Percentiles rank a stretch among this genome's conserved stretches.
These are phyloP conservation scores for Albatrellus sp. DNA, from an alignment of 1,284 basidiomycete genomes.

Conservation along the genomic window DNA sequence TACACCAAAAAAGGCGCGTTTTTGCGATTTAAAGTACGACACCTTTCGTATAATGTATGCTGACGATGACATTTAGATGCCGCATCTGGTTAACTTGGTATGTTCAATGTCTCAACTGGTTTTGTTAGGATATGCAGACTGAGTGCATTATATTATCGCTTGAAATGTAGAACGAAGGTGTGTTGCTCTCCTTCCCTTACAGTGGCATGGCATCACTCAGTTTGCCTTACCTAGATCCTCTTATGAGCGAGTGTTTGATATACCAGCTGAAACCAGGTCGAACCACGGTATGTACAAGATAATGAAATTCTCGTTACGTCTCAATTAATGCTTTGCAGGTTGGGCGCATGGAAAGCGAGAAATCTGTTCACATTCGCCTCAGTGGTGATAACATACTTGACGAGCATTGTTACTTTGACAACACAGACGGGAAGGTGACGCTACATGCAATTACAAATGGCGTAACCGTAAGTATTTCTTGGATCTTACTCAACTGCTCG, in stretches of 20 bases:
- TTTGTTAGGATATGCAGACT: background rate
- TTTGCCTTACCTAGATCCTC: constrained; percentile 42
- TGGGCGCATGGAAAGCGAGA: constrained; percentile 71
- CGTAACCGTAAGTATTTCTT: constrained; percentile 55
- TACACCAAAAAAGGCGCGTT: constrained; percentile 85
- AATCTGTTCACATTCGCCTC: constrained; percentile 79
- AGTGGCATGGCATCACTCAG: background rate
- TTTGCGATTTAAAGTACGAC: background rate
- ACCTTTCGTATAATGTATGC: background rate
- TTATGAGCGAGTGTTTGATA: constrained; percentile 87
- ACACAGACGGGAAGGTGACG: constrained; percentile 75
- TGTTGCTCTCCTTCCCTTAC: constrained; percentile 13
- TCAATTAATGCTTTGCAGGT: constrained; percentile 31
- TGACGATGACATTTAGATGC: constrained; percentile 45
- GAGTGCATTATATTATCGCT: constrained; percentile 6
- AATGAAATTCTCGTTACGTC: background rate
- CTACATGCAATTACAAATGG: constrained; percentile 70
- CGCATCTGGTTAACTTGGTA: constrained; percentile 90
- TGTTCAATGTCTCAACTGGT: constrained; percentile 19
- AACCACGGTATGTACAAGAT: constrained; percentile 45
- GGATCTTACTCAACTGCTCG: background rate
- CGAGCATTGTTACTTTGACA: constrained; percentile 89
- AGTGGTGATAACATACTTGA: constrained; percentile 87
- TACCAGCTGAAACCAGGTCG: constrained; percentile 89
- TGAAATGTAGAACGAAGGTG: constrained; percentile 68